Percentiles rank a stretch among this genome's conserved stretches.
Conservation (phyloP, 2,329 filamentous ascomycete genomes). For the Fusarium clavum region DNA sequence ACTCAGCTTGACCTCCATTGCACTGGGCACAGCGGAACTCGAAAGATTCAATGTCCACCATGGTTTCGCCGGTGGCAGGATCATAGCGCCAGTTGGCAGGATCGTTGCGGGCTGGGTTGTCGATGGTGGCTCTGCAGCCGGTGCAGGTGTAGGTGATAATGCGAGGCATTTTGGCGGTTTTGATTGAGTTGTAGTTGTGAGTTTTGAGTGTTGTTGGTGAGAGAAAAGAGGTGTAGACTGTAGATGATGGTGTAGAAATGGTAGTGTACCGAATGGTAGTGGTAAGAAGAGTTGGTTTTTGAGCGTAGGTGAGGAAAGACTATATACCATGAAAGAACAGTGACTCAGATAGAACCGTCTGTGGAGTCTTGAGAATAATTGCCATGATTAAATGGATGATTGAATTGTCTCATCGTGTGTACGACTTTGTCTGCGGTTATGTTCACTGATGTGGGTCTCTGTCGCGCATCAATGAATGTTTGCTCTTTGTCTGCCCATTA, state of each 20-base stretch:
- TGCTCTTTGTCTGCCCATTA: fast-evolving
- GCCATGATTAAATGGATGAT: too few species aligned
- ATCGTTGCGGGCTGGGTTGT: not conserved
- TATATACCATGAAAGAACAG: not conserved
- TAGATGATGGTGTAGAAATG: not conserved
- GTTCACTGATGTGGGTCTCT: too few species aligned
- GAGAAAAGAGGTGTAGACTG: fast-evolving
- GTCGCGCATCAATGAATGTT: too few species aligned
- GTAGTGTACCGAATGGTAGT: not conserved
- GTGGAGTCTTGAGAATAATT: not conserved
- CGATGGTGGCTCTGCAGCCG: not conserved
- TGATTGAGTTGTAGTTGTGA: not conserved
- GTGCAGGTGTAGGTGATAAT: not conserved
- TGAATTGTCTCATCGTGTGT: too few species aligned
- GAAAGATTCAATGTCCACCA: not conserved
- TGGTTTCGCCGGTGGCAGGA: not conserved
- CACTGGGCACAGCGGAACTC: not conserved
- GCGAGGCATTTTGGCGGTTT: not conserved
- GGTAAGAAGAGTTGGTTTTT: fast-evolving
- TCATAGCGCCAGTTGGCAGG: not conserved
- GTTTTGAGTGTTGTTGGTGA: not conserved
- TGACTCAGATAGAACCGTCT: not conserved
- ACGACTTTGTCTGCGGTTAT: too few species aligned
- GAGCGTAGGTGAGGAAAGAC: not conserved
- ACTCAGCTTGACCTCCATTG: not conserved